Evolutionary conservation across 805 yeast species (phyloP).

Genomic region (Saccharomycopsis capsularis): DNA sequence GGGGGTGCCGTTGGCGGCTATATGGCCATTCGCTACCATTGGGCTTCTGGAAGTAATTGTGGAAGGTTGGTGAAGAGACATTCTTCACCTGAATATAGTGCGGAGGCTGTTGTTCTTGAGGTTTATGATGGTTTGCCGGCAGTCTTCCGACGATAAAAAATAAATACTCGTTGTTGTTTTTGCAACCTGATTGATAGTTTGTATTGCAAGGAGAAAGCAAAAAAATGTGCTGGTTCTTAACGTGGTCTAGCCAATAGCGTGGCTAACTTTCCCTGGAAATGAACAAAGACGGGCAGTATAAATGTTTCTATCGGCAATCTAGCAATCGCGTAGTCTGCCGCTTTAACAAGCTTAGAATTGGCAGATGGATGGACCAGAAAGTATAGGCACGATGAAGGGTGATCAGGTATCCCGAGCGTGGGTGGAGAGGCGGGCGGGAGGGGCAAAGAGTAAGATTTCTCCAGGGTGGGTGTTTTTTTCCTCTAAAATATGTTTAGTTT

Average conservation of each 20-base stretch:
- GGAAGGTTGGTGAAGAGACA: neutral
- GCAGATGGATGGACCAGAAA: no score
- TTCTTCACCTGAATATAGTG: neutral
- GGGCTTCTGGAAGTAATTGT: neutral
- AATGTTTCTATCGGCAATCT: no score
- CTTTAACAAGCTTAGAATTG: no score
- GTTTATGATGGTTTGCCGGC: neutral
- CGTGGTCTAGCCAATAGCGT: neutral
- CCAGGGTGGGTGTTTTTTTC: no score
- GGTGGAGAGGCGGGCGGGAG: no score
- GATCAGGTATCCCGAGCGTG: no score
- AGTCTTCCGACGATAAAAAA: neutral
- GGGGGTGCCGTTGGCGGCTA: neutral
- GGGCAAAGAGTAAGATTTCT: no score
- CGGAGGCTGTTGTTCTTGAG: no score
- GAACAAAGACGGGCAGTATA: no score
- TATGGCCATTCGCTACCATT: neutral
- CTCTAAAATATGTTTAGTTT: no score
- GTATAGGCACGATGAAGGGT: no score
- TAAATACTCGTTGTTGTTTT: neutral
- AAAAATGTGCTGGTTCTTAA: neutral
- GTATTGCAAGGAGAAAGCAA: neutral
- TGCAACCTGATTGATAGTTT: neutral
- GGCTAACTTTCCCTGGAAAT: neutral
- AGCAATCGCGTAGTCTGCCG: no score